Conservation (phyloP, 352 stramenopile species). For the Pythium phragmiticola region DNA sequence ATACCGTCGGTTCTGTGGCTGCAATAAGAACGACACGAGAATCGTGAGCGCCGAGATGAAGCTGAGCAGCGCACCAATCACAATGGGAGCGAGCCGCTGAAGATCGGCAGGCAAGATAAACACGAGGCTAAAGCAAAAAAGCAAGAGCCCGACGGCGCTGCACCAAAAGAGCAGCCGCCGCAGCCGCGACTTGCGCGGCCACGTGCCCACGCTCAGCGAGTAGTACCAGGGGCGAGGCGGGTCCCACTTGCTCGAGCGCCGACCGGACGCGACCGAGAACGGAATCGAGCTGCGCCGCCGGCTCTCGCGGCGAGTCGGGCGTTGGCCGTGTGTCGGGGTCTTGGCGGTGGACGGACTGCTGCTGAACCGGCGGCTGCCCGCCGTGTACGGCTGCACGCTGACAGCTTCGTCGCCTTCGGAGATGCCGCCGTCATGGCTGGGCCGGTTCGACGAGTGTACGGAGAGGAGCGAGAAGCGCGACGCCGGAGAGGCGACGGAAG, state of each 20-base stretch:
- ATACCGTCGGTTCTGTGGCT: slow-evolving; percentile 35
- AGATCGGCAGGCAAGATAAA: slow-evolving; percentile 41
- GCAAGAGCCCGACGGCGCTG: slow-evolving; percentile 29
- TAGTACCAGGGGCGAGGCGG: slow-evolving; percentile 30
- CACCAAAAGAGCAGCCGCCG: slow-evolving; percentile 36
- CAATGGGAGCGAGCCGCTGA: slow-evolving; percentile 42
- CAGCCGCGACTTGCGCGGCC: slow-evolving; percentile 23
- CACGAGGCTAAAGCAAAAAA: slow-evolving; percentile 41
- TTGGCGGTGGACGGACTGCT: slow-evolving; percentile 13
- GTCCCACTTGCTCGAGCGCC: slow-evolving; percentile 21
- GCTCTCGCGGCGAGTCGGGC: neutral
- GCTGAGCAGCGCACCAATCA: slow-evolving; percentile 49
- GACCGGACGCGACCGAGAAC: slow-evolving; percentile 15
- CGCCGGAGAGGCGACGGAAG: slow-evolving; percentile 26
- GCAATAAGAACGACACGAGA: slow-evolving; percentile 48
- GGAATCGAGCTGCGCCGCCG: slow-evolving; percentile 20
- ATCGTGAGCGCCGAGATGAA: slow-evolving; percentile 50
- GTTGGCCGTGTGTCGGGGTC: neutral
- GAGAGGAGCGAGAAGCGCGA: slow-evolving; percentile 11
- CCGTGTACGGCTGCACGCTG: slow-evolving; percentile 13
- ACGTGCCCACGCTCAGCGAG: neutral
- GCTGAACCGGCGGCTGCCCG: slow-evolving; percentile 1
- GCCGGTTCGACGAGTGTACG: slow-evolving; percentile 8
- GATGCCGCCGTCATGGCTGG: slow-evolving; percentile 12
- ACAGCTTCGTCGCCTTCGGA: slow-evolving; percentile 20